Evolutionary conservation across 2,329 filamentous ascomycete genomes (phyloP).

Genomic region (Pestalotiopsis sp.): DNA sequence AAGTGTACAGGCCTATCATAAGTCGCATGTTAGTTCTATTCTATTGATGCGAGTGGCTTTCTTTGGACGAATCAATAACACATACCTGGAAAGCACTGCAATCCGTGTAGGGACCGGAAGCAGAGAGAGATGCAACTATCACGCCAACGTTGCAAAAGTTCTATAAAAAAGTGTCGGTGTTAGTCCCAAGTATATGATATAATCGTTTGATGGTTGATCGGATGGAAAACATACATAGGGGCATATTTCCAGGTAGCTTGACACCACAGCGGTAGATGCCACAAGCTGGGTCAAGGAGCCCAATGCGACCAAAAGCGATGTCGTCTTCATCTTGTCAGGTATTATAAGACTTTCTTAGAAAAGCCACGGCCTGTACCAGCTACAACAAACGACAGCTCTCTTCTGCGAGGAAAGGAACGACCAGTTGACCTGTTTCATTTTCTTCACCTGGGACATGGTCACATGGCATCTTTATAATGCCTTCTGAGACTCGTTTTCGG

Average conservation of each 20-base stretch:
- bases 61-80: not conserved
- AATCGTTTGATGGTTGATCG: too few relatives aligned
- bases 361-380: not conserved
- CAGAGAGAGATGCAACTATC: not conserved
- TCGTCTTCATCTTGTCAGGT: not conserved
- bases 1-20: not conserved
- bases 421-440: not conserved
- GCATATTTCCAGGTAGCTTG: not conserved
- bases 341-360: not conserved
- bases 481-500: not conserved
- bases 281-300: not conserved
- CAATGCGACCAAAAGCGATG: not conserved
- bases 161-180: not conserved
- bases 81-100: not conserved
- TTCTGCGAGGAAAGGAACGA: not conserved
- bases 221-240: not conserved
- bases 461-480: not conserved
- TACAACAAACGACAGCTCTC: not conserved
- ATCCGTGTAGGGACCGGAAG: not conserved
- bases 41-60: too few relatives aligned
- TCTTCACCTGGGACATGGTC: not conserved
- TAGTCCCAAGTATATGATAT: not conserved
- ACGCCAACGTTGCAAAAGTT: not conserved
- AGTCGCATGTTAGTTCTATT: not conserved
- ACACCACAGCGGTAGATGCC: not conserved